Evolutionary conservation across 2,329 filamentous ascomycete species (phyloP).

Genomic region (Colletotrichum horii): DNA sequence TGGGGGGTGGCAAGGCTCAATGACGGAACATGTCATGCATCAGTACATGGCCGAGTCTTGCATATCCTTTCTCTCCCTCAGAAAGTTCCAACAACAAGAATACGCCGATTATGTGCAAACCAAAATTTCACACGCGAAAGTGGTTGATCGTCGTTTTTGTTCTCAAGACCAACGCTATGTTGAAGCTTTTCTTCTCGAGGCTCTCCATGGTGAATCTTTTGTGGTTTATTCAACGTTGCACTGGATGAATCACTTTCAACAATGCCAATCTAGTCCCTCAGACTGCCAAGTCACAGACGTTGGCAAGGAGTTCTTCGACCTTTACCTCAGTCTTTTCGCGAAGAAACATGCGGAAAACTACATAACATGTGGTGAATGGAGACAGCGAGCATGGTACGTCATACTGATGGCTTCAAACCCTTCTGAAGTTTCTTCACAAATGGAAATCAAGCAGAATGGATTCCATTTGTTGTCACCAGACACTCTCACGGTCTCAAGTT

Average conservation of each 20-base stretch:
- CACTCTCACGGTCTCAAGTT: rapidly evolving
- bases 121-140: no score
- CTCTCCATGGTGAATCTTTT: background rate
- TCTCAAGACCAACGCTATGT: no score
- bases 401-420: background rate
- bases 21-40: background rate
- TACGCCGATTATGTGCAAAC: rapidly evolving
- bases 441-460: no score
- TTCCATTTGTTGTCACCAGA: background rate
- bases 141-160: no score
- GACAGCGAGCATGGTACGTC: background rate
- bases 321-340: background rate
- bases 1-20: background rate
- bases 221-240: background rate
- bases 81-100: background rate
- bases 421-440: no score
- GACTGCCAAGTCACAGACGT: background rate
- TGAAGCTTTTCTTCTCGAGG: no score
- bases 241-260: background rate
- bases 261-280: background rate
- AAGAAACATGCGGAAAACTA: background rate
- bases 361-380: rapidly evolving
- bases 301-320: background rate
- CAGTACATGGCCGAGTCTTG: background rate
- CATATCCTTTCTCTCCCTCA: background rate